Conservation (phyloP, 1,139 yeast species). For the Geotrichum europaeum region DNA sequence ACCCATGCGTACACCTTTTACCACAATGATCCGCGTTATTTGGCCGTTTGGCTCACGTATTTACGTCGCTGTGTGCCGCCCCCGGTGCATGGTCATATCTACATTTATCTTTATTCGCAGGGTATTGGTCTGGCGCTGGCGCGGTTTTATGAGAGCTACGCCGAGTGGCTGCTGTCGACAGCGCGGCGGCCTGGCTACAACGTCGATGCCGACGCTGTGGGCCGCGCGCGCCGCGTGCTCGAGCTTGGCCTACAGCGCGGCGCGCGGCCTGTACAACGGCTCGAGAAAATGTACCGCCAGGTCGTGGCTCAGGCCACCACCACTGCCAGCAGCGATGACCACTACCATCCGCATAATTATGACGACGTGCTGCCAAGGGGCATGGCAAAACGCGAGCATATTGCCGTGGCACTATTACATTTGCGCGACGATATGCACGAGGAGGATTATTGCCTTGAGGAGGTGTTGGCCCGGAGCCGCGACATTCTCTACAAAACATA, state of each 20-base stretch:
- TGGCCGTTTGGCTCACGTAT: conserved; percentile 77
- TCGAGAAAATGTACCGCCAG: conserved; percentile 43
- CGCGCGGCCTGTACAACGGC: conserved; percentile 61
- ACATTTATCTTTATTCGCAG: conserved; percentile 64
- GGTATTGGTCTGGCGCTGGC: conserved; percentile 67
- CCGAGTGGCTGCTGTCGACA: conserved; percentile 49
- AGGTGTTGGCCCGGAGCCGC: conserved; percentile 49
- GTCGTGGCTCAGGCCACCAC: background rate
- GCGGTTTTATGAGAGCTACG: conserved; percentile 74
- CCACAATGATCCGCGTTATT: conserved; percentile 74
- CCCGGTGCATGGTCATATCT: conserved; percentile 72
- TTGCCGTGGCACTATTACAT: conserved; percentile 46
- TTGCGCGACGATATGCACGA: conserved; percentile 32
- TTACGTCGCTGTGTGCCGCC: conserved; percentile 50
- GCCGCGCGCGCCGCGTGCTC: conserved; percentile 42
- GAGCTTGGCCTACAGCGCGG: conserved; percentile 51
- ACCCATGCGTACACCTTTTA: conserved; percentile 42
- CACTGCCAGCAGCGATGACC: background rate
- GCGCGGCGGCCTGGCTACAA: conserved; percentile 52
- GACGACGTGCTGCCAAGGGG: background rate
- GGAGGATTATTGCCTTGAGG: conserved; percentile 57
- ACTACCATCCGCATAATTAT: background rate
- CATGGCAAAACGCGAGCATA: conserved; percentile 45
- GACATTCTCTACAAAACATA: conserved; percentile 5
- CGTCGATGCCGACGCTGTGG: background rate